Conservation (phyloP, 2,329 filamentous ascomycete genomes). For the Coleophoma eucalyptorum region DNA sequence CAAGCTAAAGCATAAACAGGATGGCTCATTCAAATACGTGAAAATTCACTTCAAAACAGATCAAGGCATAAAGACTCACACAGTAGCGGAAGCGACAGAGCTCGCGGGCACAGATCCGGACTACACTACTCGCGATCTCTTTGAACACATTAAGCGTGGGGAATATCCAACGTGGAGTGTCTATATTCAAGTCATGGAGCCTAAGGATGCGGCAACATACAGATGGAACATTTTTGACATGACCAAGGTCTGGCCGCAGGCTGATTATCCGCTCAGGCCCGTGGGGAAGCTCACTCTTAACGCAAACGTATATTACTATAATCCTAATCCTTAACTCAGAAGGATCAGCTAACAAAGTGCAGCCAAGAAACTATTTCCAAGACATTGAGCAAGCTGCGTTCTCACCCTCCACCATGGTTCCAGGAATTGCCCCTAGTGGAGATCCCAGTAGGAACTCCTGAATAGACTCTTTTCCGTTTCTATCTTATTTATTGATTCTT, state of each 20-base stretch:
- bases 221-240: slow-evolving; percentile 50
- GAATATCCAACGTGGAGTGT: slow-evolving; percentile 47
- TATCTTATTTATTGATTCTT: no score
- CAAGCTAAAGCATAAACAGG: no score
- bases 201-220: slow-evolving; percentile 43
- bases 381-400: slow-evolving; percentile 67
- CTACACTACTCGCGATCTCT: slow-evolving; percentile 33
- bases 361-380: slow-evolving; percentile 54
- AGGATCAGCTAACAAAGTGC: no score
- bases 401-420: slow-evolving; percentile 58
- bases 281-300: slow-evolving; percentile 49
- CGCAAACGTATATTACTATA: slow-evolving; percentile 34
- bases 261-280: slow-evolving; percentile 41
- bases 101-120: slow-evolving; percentile 32
- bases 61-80: slow-evolving; percentile 40
- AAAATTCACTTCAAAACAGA: slow-evolving; percentile 47
- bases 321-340: no score
- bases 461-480: no score
- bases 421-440: slow-evolving; percentile 56
- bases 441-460: slow-evolving; percentile 52
- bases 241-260: slow-evolving; percentile 50
- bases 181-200: slow-evolving; percentile 50
- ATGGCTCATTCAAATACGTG: slow-evolving; percentile 45
- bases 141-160: slow-evolving; percentile 38
- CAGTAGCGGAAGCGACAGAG: slow-evolving; percentile 29